Evolutionary conservation across 768 basidiomycete species (phyloP).

Genomic region (Pleurotus tuoliensis): DNA sequence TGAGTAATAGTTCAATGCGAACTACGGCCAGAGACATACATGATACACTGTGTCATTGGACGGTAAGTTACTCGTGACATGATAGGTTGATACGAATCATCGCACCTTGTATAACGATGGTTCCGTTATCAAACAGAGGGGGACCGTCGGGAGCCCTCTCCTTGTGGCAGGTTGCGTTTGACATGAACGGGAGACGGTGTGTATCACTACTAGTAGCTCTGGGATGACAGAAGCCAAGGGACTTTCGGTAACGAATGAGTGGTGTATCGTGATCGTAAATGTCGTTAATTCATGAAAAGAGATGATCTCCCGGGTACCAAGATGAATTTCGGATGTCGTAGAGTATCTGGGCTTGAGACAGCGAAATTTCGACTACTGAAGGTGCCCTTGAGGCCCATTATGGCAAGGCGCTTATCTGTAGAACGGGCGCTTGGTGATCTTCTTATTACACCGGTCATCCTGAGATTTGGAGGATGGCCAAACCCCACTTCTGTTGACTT

Average conservation of each 20-base stretch:
- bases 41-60: constrained; percentile 44
- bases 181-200: not conserved
- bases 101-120: constrained; percentile 58
- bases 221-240: not conserved
- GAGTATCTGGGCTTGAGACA: too few relatives aligned
- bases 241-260: not conserved
- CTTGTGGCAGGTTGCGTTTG: constrained; percentile 8
- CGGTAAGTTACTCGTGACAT: not conserved
- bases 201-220: too few relatives aligned
- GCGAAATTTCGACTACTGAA: too few relatives aligned
- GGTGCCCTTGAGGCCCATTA: too few relatives aligned
- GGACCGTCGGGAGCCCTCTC: constrained; percentile 23
- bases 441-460: too few relatives aligned
- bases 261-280: not conserved
- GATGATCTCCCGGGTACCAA: too few relatives aligned
- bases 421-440: too few relatives aligned
- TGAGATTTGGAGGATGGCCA: too few relatives aligned
- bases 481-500: too few relatives aligned
- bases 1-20: not conserved
- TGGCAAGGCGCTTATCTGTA: too few relatives aligned
- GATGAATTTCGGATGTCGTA: too few relatives aligned
- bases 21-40: constrained; percentile 30
- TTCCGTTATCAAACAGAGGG: constrained; percentile 59
- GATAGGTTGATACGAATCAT: not conserved
- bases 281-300: constrained; percentile 5